phyloP scores from a whole-genome alignment of 164 flowering plant genomes.

The Santalum album region DNA sequence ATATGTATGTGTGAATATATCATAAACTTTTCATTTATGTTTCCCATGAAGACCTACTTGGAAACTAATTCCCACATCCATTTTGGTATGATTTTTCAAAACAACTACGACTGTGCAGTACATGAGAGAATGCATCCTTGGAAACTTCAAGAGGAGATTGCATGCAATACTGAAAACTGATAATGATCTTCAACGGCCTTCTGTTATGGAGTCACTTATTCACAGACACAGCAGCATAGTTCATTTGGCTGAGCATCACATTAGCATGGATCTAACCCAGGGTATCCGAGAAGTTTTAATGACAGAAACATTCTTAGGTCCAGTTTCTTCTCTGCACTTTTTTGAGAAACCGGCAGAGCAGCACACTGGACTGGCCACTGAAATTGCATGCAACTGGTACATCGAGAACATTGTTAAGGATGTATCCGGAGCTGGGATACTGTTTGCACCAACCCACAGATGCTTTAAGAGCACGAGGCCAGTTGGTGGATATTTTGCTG shows the following conservation, averaged over 20 bases:
- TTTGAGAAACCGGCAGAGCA: conserved; percentile 67
- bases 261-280: conserved; percentile 95
- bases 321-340: conserved; percentile 77
- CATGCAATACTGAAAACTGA: conserved; percentile 76
- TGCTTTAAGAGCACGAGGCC: conserved; percentile 91
- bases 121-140: conserved; percentile 96
- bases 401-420: conserved; percentile 92
- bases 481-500: conserved; percentile 93
- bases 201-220: conserved; percentile 65
- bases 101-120: conserved; percentile 44
- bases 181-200: conserved; percentile 90
- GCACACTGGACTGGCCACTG: conserved; percentile 68
- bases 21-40: no score
- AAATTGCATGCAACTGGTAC: conserved; percentile 91
- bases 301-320: conserved; percentile 77
- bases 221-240: conserved; percentile 74
- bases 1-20: no score
- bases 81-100: no score
- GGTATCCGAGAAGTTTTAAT: conserved; percentile 85
- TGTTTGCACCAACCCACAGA: conserved; percentile 71
- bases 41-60: no score
- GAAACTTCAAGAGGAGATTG: conserved; percentile 86
- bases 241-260: conserved; percentile 90
- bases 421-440: conserved; percentile 74
- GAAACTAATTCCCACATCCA: neutral